A percentile compares a stretch with the other conserved stretches of the same genome.
Conservation (phyloP, 805 yeast species). For the Millerozyma acaciae region DNA sequence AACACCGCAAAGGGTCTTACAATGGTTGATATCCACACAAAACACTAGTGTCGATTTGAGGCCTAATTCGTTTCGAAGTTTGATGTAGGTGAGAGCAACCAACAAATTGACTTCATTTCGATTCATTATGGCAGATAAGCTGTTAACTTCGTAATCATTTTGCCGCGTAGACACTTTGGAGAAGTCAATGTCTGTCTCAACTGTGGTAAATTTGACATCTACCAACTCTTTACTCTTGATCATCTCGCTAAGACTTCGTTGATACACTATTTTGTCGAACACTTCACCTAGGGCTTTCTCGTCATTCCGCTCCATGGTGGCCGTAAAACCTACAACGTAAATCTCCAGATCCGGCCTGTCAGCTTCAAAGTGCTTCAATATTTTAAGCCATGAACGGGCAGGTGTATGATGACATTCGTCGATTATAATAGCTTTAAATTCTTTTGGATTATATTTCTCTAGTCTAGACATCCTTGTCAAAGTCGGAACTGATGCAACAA, state of each 20-base stretch:
- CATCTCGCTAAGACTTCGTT: conserved; percentile 62
- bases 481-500: conserved; percentile 76
- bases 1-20: conserved; percentile 46
- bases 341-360: conserved; percentile 36
- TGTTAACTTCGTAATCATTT: conserved; percentile 53
- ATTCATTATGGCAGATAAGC: conserved; percentile 54
- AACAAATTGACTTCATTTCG: conserved; percentile 50
- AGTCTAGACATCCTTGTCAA: conserved; percentile 47
- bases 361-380: conserved; percentile 59
- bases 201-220: conserved; percentile 61
- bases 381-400: conserved; percentile 58
- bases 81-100: conserved; percentile 50
- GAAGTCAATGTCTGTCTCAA: conserved; percentile 47
- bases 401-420: conserved; percentile 95
- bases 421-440: conserved; percentile 69
- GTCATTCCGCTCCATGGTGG: conserved; percentile 81
- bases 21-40: conserved; percentile 72
- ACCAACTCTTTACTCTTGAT: conserved; percentile 65
- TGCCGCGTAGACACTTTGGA: conserved; percentile 21
- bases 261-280: conserved; percentile 73
- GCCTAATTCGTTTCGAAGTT: conserved; percentile 25
- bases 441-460: conserved; percentile 48
- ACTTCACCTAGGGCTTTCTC: conserved; percentile 51
- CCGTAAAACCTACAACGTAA: conserved; percentile 79
- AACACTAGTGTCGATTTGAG: conserved; percentile 69